Conservation (phyloP, 441 rosid species). For the Erysimum pusillum region DNA sequence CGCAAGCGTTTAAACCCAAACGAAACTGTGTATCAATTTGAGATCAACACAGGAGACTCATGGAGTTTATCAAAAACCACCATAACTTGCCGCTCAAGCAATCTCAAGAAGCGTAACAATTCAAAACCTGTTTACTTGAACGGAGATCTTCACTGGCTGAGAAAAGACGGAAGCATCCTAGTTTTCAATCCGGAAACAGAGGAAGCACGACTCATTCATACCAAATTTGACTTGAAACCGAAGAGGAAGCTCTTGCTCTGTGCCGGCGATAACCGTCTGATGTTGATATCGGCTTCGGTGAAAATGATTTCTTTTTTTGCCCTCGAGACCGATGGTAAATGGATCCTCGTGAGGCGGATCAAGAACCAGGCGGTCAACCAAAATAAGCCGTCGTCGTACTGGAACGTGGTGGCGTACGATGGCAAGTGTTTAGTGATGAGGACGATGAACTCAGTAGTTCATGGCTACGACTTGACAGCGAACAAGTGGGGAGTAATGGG, state of each 20-base stretch:
- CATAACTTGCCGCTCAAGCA: neutral
- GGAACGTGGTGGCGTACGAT: neutral
- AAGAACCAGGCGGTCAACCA: neutral
- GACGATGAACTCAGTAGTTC: neutral
- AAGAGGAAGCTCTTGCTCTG: neutral
- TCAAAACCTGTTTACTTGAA: conserved; percentile 12
- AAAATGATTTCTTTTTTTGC: neutral
- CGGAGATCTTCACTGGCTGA: conserved; percentile 13
- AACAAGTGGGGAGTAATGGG: conserved; percentile 12
- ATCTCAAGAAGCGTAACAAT: neutral
- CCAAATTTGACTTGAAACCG: neutral
- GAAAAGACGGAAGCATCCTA: conserved; percentile 24
- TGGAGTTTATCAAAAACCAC: neutral
- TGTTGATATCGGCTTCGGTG: neutral
- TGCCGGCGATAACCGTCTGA: neutral
- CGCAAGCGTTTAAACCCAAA: neutral
- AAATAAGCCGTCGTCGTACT: neutral
- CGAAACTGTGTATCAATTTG: neutral
- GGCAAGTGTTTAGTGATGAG: neutral
- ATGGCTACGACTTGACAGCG: conserved; percentile 13
- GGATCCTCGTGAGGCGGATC: conserved; percentile 11
- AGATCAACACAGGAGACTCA: neutral
- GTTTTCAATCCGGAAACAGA: conserved; percentile 5
- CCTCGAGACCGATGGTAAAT: neutral
- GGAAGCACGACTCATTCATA: neutral